Conservation (phyloP, 1,284 basidiomycete genomes). For the Neotropicomus parvogracilis region DNA sequence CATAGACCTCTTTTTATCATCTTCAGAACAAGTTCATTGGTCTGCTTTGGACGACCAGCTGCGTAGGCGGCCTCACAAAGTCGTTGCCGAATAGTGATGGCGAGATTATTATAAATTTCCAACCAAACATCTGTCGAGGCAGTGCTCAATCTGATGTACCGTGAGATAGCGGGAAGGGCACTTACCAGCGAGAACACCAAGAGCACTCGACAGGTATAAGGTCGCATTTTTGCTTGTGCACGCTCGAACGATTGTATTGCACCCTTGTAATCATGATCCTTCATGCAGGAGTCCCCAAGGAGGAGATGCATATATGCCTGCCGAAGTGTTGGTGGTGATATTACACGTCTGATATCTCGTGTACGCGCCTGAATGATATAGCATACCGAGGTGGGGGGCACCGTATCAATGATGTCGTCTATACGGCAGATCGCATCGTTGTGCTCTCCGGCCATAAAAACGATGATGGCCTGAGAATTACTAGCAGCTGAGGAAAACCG, state of each 20-base stretch:
- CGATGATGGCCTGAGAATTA: background rate
- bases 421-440: slow-evolving; percentile 1
- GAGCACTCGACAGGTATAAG: background rate
- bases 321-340: background rate
- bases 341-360: background rate
- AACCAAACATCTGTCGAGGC: background rate
- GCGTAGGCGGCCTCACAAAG: background rate
- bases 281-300: background rate
- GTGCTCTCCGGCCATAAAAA: slow-evolving; percentile 1
- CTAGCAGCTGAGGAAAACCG: no score
- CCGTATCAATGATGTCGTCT: background rate
- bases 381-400: background rate
- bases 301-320: background rate
- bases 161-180: background rate
- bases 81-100: background rate
- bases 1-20: background rate
- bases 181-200: background rate
- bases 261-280: background rate
- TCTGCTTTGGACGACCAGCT: background rate
- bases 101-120: background rate
- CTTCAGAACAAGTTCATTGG: background rate
- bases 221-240: background rate
- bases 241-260: background rate
- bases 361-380: background rate
- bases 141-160: background rate